Base-by-base conservation (phyloP, 805 yeast genomes). In the Lachancea cidri region DNA sequence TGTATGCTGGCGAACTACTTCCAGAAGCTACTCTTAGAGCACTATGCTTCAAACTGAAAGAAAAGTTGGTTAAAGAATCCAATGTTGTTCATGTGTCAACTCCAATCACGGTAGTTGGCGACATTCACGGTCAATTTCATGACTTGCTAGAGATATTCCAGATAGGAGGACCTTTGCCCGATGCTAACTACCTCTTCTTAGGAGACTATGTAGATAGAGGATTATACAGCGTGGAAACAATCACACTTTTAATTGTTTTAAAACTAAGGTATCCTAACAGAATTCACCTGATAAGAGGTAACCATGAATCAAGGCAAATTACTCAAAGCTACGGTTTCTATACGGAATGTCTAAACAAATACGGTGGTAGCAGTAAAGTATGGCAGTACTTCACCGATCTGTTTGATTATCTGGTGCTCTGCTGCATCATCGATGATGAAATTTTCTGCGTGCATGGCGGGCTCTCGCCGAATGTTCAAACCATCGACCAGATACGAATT, bases 191-290 rank as follows among this genome's bases (percentile, higher is more conserved):
- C 60, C 64, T 93, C 32, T 93, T 93, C 58, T 63, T 93, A 15
- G 98, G 98, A 2, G 98, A 93, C 62, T 93, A 93, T 53, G 98
- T 93, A 16, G 98, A 93, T 62, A 70, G 98, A 39, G 98, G 98
- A 0, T 78, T 86, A 62, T 94, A 88, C 60, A 81, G 93, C 22
- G 86, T 93, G 14, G 98, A 93, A 57, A 93, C 98, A 1, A 91
- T 94, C 34, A 74, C 91, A 27, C 67, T 93, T 33, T 68, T 93
- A 38, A 77, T 93, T 3, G 83, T 88, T 34, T 66, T 93, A 49
- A 91, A 89, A 60, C 71, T 94, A 44, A 73, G 97, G 52, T 89
- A 86, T 59, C 99, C 99, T 0, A 71, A 74, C 19, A 69, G 99
- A 34, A 81, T 93, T 2, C 80, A 77, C 52, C 67, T 93, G 39